Conservation (phyloP, 371 early-diverging fungal genomes). For the Actinomortierella ambigua region DNA sequence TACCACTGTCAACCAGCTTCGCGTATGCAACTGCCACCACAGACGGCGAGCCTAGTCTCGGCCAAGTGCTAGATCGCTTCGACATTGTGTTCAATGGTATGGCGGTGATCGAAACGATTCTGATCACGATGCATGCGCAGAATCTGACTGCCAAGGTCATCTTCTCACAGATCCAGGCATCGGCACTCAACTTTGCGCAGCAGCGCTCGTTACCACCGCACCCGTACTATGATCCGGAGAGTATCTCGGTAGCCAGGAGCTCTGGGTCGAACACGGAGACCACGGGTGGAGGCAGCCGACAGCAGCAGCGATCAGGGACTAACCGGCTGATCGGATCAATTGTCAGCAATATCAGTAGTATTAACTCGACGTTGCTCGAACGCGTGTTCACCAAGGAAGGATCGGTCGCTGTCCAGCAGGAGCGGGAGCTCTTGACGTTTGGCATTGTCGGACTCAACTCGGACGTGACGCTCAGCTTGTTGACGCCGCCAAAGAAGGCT, state of each 20-base stretch:
- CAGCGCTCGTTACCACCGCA: slow-evolving; percentile 29
- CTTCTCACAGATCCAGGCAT: slow-evolving; percentile 39
- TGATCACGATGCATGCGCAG: slow-evolving; percentile 37
- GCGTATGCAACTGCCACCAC: neutral
- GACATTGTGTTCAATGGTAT: slow-evolving; percentile 46
- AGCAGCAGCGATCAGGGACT: slow-evolving; percentile 21
- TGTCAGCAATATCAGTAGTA: slow-evolving; percentile 42
- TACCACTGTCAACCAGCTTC: neutral
- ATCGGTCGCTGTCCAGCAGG: neutral
- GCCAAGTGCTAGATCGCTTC: slow-evolving; percentile 27
- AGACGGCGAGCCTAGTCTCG: slow-evolving; percentile 9
- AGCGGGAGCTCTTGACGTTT: slow-evolving; percentile 36
- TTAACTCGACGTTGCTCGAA: slow-evolving; percentile 36
- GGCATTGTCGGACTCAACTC: slow-evolving; percentile 45
- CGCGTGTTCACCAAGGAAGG: slow-evolving; percentile 33
- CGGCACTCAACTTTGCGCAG: slow-evolving; percentile 42
- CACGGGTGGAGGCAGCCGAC: neutral
- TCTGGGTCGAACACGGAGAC: slow-evolving; percentile 41
- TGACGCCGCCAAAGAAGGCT: slow-evolving; percentile 30
- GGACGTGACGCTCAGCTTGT: slow-evolving; percentile 37
- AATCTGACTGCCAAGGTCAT: slow-evolving; percentile 37
- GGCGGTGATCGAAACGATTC: slow-evolving; percentile 41
- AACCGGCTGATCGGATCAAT: slow-evolving; percentile 38
- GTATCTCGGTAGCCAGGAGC: slow-evolving; percentile 33
- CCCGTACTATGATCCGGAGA: slow-evolving; percentile 22